Evolutionary conservation across 2,329 filamentous ascomycete genomes (phyloP), one percentile per base, ranked within the genome.

Genomic region (Cladosporium colombiae): DNA sequence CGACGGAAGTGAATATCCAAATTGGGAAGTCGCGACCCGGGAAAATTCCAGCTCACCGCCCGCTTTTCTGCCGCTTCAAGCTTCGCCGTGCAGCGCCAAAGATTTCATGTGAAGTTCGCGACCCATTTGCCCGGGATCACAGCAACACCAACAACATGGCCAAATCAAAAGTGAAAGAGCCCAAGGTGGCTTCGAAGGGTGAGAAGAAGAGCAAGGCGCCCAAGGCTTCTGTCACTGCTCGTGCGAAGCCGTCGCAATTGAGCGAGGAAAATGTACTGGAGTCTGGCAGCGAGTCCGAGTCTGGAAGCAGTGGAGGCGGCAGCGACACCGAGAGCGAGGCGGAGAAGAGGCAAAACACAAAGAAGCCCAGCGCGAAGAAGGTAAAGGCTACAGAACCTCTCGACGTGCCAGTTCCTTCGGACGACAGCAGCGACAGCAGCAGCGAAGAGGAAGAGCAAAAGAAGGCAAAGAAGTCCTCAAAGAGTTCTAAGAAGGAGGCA

Each of bases 261-360:
- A 79, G 77, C 69, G 70, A 74, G 63, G 78, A 80, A 71, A 71
- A 75, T 21, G 66, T 79, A 13, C 40, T 65, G 14, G 70, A 65
- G 33, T 65, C 62, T 58, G 62, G 53, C 76, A 46, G 37, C 68
- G 76, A 60, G 71, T 71, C 61, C 65, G 72, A 73, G 70, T 44
- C 52, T 29, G 68, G 68, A 60, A 67, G 62, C 55, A 69, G 67
- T 44, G 68, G 66, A 27, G 57, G 72, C 3, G 75, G 72, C 49
- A 79, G 75, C 64, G 74, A 75, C 63, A 79, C 75, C 64, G 75
- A 74, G 61, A 77, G 74, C 58, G 74, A 75, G 50, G 57, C 56
- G 14, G 68, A 72, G 21, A 74, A 74, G 33, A 58, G 66, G 44
- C 71, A 69, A 25, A 69, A 69, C 57, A 61, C 66, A 10, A 70